Evolutionary conservation across 208 protist genomes (phyloP), one percentile per base, ranked within the genome.

Genomic region (Angomonas ambiguus): DNA sequence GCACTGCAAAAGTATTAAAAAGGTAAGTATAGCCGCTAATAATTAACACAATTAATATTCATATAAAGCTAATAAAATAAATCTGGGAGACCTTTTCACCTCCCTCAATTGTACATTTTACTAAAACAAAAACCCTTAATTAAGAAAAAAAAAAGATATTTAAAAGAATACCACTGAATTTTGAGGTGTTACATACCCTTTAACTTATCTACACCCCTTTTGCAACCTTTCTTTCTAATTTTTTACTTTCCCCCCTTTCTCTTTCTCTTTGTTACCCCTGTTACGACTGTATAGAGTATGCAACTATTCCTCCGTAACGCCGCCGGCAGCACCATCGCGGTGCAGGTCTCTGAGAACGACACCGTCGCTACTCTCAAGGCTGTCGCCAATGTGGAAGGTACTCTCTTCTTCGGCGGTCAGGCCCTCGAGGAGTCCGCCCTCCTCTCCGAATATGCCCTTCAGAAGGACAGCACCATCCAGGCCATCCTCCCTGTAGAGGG

Each of bases 291-390:
- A 49, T 27, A 2, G 8, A 68, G 68, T 69, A 99, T 98, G 91
- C 89, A 96, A 74, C 85, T 98, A 82, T 97, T 97, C 74, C 76
- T 97, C 59, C 97, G 96, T 83, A 94, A 87, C 59, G 13, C 13
- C 25, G 82, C 81, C 27, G 92, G 92, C 74, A 92, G 87, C 85
- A 97, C 92, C 35, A 80, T 96, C 65, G 83, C 85, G 55, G 83
- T 97, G 69, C 83, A 88, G 68, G 87, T 90, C 57, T 75, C 93
- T 57, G 78, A 78, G 48, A 78, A 85, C 69, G 88, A 92, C 69
- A 96, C 91, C 59, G 88, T 97, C 30, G 83, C 91, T 51, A 64
- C 65, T 60, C 63, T 97, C 63, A 93, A 85, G 82, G 62, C 77
- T 16, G 79, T 87, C 80, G 91, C 92, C 62, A 78, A 86, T 72